Evolutionary conservation across 2,329 filamentous ascomycete genomes (phyloP), one percentile per base, ranked within the genome.

Genomic region (Sarocladiaceae sp.): DNA sequence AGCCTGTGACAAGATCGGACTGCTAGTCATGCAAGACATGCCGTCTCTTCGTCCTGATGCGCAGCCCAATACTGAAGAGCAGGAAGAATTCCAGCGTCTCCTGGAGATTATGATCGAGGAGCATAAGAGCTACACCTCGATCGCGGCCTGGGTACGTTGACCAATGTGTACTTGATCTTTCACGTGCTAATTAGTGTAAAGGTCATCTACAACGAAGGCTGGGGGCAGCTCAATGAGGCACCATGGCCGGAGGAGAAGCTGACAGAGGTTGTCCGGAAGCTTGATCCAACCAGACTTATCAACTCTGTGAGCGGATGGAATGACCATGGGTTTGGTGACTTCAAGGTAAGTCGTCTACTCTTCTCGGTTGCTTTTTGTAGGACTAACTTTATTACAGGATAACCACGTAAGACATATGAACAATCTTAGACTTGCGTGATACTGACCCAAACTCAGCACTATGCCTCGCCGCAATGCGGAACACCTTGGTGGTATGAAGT

Each of bases 11-110:
- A 73, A 82, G 54, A 64, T 88, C 2, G 86, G 86, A 1, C 64
- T 88, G 15, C 64, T 88, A 23, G 75, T 89, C 5, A 82, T 88
- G 44, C 86, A 88, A 61, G 86, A 89, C 55, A 89, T 89, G 86
- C 85, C 85, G 0, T 77, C 83, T 2, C 66, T 87, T 52, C 62
- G 72, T 37, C 62, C 58, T 12, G 61, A 60, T 50, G 61, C 57
- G 18, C 62, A 59, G 22, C 72, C 77, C 36, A 65, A 70, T 35
- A 64, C 67, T 2, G 69, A 64, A 1, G 75, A 86, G 55, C 84
- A 88, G 61, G 67, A 69, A 5, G 86, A 89, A 58, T 89, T 88
- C 54, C 70, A 77, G 42, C 76, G 84, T 1, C 82, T 88, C 60
- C 71, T 88, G 1, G 77, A 79, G 26, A 58, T 85, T 8, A 64